phyloP scores from a whole-genome alignment of 495 filamentous ascomycete species.

The Penicillium nucicola region DNA sequence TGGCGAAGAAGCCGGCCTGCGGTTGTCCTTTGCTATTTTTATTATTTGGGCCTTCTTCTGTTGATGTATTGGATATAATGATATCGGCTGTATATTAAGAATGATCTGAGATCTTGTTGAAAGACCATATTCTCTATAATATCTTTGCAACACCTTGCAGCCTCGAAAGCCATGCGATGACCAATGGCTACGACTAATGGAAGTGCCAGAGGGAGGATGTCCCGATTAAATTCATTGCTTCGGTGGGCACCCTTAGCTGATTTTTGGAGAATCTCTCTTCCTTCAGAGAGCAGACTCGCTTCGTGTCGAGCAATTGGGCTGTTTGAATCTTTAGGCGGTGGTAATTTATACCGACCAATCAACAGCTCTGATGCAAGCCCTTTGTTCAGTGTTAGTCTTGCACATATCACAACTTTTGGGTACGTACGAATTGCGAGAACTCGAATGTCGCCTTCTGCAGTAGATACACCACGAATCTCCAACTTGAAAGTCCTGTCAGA shows the following conservation, averaged over 20 bases:
- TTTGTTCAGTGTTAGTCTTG: conserved; percentile 1
- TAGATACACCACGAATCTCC: conserved; percentile 15
- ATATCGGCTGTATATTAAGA: not conserved
- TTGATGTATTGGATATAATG: not conserved
- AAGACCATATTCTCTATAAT: too few species aligned
- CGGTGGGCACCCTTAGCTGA: conserved; percentile 13
- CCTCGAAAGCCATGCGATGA: conserved; percentile 32
- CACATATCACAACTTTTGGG: not conserved
- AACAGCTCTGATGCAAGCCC: conserved; percentile 36
- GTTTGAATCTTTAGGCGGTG: conserved; percentile 19
- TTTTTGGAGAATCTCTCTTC: conserved; percentile 4
- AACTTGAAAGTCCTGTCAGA: conserved; percentile 1
- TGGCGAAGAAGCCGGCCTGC: not conserved
- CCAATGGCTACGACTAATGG: conserved; percentile 30
- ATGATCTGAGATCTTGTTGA: too few species aligned
- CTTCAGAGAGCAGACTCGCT: conserved; percentile 31
- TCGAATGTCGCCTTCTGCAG: conserved; percentile 20
- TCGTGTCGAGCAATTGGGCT: too few species aligned
- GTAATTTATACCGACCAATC: conserved; percentile 31
- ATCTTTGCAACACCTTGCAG: too few species aligned
- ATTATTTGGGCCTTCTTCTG: not conserved
- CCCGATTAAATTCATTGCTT: conserved; percentile 24
- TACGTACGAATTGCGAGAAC: conserved; percentile 24
- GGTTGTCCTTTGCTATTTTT: not conserved
- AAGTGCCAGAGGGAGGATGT: conserved; percentile 30